Evolutionary conservation across 179 eudicot species (phyloP).

Genomic region (Gypsophila paniculata): DNA sequence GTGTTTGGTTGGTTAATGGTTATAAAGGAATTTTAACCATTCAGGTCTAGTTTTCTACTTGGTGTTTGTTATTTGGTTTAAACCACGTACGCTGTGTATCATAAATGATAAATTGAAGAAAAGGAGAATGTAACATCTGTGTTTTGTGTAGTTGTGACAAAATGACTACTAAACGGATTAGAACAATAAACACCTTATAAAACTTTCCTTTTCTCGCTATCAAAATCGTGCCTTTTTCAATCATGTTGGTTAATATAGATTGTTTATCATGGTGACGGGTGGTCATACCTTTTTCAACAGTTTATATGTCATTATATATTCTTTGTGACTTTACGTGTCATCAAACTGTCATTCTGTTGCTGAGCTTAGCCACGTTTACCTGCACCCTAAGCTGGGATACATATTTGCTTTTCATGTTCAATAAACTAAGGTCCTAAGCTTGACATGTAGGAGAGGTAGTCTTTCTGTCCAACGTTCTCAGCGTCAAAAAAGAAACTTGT

Average conservation of each 20-base stretch:
- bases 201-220: neutral
- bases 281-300: neutral
- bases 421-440: conserved; percentile 17
- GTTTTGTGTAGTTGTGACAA: neutral
- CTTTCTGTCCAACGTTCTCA: conserved; percentile 59
- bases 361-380: neutral
- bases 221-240: neutral
- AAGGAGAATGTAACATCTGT: neutral
- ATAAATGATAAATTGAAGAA: neutral
- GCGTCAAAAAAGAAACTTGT: conserved; percentile 70
- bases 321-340: neutral
- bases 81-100: neutral
- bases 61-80: neutral
- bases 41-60: neutral
- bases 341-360: neutral
- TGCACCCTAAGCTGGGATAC: neutral
- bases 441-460: conserved; percentile 62
- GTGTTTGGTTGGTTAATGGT: conserved; percentile 9
- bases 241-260: neutral
- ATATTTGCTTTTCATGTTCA: neutral
- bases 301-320: neutral
- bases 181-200: neutral
- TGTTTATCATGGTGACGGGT: neutral
- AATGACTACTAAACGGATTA: neutral
- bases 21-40: neutral